Conservation (phyloP, 495 filamentous ascomycete genomes). For the Venustampulla echinocandica region DNA sequence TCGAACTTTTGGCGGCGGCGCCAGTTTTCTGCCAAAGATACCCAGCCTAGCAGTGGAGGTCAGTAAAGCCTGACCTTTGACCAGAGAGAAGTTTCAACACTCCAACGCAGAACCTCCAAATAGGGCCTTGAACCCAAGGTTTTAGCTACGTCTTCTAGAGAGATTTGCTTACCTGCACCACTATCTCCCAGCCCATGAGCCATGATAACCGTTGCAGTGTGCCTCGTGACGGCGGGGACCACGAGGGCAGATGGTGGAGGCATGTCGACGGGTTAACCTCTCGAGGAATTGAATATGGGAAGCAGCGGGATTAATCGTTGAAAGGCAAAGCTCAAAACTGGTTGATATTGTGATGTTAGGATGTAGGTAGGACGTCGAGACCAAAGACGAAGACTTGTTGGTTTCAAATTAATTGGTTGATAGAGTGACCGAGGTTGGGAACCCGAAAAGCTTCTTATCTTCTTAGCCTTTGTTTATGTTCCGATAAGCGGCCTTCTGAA, state of each 20-base stretch:
- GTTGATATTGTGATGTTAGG: too few species aligned
- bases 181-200: conserved; percentile 85
- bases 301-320: too few species aligned
- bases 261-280: conserved; percentile 23
- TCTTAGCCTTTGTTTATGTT: background rate
- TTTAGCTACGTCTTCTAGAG: too few species aligned
- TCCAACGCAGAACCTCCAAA: too few species aligned
- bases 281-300: too few species aligned
- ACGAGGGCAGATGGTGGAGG: conserved; percentile 45
- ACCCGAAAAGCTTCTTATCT: background rate
- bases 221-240: conserved; percentile 78
- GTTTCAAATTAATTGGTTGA: too few species aligned
- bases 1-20: conserved; percentile 74
- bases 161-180: conserved; percentile 35
- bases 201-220: conserved; percentile 93
- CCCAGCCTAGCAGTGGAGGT: conserved; percentile 47
- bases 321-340: too few species aligned
- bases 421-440: conserved; percentile 9
- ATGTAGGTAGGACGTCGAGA: too few species aligned
- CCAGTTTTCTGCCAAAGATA: conserved; percentile 79
- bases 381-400: too few species aligned
- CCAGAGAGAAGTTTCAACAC: too few species aligned
- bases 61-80: background rate
- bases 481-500: too few species aligned
- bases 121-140: too few species aligned